A percentile compares a stretch with the other conserved stretches of the same genome.
These are phyloP conservation scores for Euphrasia confusa DNA, from an alignment of 257 asterid genomes.

Conservation along the genomic window DNA sequence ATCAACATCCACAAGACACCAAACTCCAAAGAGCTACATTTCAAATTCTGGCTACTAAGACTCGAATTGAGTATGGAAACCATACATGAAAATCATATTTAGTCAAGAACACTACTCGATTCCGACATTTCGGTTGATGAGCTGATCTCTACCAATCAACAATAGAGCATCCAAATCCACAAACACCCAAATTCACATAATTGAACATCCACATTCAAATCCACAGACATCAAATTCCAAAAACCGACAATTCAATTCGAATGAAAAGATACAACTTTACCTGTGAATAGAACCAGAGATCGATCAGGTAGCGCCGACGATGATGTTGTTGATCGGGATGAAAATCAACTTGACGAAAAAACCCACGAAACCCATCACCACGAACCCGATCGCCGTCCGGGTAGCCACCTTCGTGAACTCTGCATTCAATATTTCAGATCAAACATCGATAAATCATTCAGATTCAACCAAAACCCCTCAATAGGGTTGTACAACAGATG, in stretches of 20 bases:
- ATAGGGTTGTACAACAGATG: neutral
- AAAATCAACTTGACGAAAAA: conserved; percentile 42
- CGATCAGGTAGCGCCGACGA: conserved; percentile 36
- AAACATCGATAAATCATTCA: neutral
- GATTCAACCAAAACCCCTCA: neutral
- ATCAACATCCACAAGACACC: neutral
- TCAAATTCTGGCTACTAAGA: neutral
- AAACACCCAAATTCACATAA: neutral
- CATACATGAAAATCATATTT: too few species aligned
- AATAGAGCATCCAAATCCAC: neutral
- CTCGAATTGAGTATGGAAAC: too few species aligned
- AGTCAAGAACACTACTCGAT: too few species aligned
- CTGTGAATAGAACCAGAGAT: neutral
- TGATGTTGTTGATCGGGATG: conserved; percentile 42
- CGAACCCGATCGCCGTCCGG: conserved; percentile 45
- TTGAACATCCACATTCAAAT: neutral
- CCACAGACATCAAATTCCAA: neutral
- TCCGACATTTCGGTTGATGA: too few species aligned
- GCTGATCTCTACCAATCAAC: too few species aligned
- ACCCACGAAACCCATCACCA: conserved; percentile 46
- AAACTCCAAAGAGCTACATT: neutral
- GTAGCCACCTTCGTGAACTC: conserved; percentile 42
- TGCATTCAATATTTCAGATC: neutral
- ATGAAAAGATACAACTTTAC: neutral
- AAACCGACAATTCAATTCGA: neutral